Conservation (phyloP, 2,329 filamentous ascomycete species). For the Botrytis elliptica region DNA sequence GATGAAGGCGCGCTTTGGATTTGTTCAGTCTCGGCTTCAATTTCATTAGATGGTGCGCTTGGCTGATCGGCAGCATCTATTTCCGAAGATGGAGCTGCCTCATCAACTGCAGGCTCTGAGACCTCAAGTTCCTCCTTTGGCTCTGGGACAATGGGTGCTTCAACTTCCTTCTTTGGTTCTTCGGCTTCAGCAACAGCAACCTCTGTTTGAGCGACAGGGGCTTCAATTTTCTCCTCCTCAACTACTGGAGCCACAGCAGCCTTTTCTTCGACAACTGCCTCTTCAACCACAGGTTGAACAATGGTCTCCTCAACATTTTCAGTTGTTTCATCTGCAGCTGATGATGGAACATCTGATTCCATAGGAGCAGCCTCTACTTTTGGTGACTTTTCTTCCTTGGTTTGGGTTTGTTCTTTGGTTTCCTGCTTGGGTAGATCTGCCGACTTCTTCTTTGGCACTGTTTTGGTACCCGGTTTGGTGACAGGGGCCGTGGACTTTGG, state of each 20-base stretch:
- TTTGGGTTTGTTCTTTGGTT: slow-evolving; percentile 16
- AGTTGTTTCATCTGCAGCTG: slow-evolving; percentile 24
- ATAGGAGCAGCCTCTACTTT: slow-evolving; percentile 27
- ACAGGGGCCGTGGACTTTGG: slow-evolving; percentile 21
- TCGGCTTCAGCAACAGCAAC: neutral
- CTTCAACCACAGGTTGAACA: slow-evolving; percentile 11
- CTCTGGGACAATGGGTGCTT: neutral
- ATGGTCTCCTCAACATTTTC: slow-evolving; percentile 21
- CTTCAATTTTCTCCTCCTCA: slow-evolving; percentile 7
- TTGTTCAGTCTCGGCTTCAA: slow-evolving; percentile 11
- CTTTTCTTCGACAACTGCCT: slow-evolving; percentile 3
- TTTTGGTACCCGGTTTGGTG: slow-evolving; percentile 19
- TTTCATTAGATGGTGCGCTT: neutral
- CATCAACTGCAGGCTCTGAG: slow-evolving; percentile 2
- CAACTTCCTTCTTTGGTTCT: slow-evolving; percentile 12
- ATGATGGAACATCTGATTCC: slow-evolving; percentile 31
- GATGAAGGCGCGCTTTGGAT: neutral
- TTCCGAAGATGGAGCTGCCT: neutral
- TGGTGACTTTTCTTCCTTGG: slow-evolving; percentile 22
- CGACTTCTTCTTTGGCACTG: slow-evolving; percentile 23
- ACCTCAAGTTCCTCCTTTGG: neutral
- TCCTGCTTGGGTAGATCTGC: slow-evolving; percentile 27
- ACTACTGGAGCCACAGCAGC: neutral
- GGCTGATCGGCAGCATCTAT: neutral
- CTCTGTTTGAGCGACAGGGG: neutral